These are phyloP conservation scores for Crinitomyces ghanaensis DNA, from an alignment of 805 yeast species.

Conservation along the genomic window DNA sequence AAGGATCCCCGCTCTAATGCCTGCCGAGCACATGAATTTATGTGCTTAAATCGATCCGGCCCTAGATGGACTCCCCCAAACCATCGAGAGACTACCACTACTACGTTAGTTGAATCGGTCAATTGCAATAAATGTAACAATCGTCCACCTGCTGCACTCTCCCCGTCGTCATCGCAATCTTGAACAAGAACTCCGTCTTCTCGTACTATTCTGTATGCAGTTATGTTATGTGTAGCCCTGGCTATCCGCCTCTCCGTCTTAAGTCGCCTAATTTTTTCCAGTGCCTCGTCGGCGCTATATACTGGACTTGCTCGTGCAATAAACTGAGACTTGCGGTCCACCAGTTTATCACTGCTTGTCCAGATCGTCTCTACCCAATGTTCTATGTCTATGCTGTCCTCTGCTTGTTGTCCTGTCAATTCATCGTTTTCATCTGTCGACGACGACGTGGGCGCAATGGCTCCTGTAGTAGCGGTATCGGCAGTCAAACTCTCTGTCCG, in stretches of 20 bases:
- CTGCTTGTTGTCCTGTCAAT: conserved; percentile 11
- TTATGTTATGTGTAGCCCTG: conserved; percentile 69
- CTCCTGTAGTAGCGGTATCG: conserved; percentile 27
- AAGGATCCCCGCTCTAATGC: conserved; percentile 62
- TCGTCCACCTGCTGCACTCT: conserved; percentile 88
- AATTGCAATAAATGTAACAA: conserved; percentile 52
- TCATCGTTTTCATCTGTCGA: conserved; percentile 19
- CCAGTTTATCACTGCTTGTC: conserved; percentile 63
- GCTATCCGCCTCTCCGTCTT: conserved; percentile 55
- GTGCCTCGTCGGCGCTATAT: conserved; percentile 56
- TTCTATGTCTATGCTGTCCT: not conserved
- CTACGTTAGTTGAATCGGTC: conserved; percentile 67
- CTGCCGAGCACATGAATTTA: conserved; percentile 78
- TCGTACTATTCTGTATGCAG: conserved; percentile 70
- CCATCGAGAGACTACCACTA: conserved; percentile 86
- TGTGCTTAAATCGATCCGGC: conserved; percentile 89
- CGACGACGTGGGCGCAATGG: conserved; percentile 4
- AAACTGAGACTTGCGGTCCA: conserved; percentile 78
- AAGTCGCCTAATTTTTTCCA: conserved; percentile 37
- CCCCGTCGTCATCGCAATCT: conserved; percentile 96
- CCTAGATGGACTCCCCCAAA: conserved; percentile 88
- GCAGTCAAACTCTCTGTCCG: conserved; percentile 28
- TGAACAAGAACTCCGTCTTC: conserved; percentile 46
- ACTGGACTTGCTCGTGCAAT: conserved; percentile 63
- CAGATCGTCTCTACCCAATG: conserved; percentile 53